phyloP scores from a whole-genome alignment of 345 rosid species.

The Alliaria petiolata region DNA sequence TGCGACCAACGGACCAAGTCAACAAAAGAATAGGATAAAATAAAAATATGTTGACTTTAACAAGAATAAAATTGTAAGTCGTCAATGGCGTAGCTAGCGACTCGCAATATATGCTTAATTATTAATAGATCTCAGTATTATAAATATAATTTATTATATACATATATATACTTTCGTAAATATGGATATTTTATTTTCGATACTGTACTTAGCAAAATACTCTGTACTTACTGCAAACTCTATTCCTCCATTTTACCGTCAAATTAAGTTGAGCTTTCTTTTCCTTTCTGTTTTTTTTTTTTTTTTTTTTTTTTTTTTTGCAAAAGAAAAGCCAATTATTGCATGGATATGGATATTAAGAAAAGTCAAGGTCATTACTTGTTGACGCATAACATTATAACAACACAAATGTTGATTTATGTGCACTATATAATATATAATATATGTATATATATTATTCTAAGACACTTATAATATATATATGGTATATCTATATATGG shows the following conservation, averaged over 20 bases:
- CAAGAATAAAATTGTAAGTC: background rate
- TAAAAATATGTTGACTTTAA: background rate
- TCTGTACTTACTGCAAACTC: background rate
- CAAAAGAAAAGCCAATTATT: conserved; percentile 3
- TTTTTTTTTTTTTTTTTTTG: no score
- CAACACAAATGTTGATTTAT: background rate
- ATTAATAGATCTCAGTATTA: background rate
- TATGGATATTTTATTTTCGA: background rate
- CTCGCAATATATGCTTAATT: background rate
- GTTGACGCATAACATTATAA: conserved; percentile 4
- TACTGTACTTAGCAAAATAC: background rate
- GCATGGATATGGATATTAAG: background rate
- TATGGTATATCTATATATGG: background rate
- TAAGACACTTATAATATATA: background rate
- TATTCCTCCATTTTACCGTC: background rate
- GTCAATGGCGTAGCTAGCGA: background rate
- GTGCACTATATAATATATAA: background rate
- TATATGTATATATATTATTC: background rate
- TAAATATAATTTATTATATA: no score
- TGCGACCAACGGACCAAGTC: conserved; percentile 5
- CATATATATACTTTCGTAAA: background rate
- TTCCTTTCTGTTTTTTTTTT: background rate
- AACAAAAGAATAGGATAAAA: background rate
- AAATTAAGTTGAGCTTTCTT: background rate
- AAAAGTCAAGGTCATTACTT: background rate